A percentile compares a stretch with the other conserved stretches of the same genome.
These are phyloP conservation scores for Tuber umbilicatum DNA, from an alignment of 495 filamentous ascomycete species.

Conservation along the genomic window DNA sequence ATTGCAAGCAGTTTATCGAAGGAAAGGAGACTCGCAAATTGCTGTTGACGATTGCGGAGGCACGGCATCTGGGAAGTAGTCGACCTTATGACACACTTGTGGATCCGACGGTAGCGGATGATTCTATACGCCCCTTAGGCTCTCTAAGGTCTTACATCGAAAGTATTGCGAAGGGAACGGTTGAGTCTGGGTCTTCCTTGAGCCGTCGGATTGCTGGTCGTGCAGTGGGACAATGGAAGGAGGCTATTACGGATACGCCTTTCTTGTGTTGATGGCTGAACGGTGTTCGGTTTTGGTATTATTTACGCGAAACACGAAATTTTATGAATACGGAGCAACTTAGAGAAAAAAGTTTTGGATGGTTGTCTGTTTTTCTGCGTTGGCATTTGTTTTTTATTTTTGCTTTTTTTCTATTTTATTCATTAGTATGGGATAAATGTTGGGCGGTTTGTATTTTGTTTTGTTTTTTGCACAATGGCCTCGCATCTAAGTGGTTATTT, in stretches of 20 bases:
- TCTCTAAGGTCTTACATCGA: conserved; percentile 23
- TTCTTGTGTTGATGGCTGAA: conserved; percentile 27
- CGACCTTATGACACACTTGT: conserved; percentile 17
- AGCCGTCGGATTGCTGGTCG: conserved; percentile 39
- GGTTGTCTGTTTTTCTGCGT: conserved; percentile 4
- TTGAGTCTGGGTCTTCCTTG: conserved; percentile 10
- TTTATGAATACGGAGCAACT: conserved; percentile 6
- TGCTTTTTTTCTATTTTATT: conserved; percentile 10
- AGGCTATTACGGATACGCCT: conserved; percentile 26
- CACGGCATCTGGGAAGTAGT: conserved; percentile 23
- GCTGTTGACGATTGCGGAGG: conserved; percentile 33
- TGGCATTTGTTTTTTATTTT: conserved; percentile 9
- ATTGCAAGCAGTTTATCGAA: conserved; percentile 24
- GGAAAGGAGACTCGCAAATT: conserved; percentile 30
- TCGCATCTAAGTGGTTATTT: conserved; percentile 5
- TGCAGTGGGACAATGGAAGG: conserved; percentile 36
- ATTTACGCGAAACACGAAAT: conserved; percentile 1
- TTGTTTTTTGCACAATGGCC: conserved; percentile 3
- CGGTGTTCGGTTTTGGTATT: background rate
- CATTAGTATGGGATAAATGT: conserved; percentile 18
- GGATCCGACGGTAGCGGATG: conserved; percentile 24
- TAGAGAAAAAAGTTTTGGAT: conserved; percentile 6
- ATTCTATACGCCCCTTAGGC: conserved; percentile 14
- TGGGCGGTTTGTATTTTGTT: conserved; percentile 4
- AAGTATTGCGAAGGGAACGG: conserved; percentile 13